Base-by-base conservation (phyloP, 2,329 filamentous ascomycete genomes). In the Xylogone sp. region DNA sequence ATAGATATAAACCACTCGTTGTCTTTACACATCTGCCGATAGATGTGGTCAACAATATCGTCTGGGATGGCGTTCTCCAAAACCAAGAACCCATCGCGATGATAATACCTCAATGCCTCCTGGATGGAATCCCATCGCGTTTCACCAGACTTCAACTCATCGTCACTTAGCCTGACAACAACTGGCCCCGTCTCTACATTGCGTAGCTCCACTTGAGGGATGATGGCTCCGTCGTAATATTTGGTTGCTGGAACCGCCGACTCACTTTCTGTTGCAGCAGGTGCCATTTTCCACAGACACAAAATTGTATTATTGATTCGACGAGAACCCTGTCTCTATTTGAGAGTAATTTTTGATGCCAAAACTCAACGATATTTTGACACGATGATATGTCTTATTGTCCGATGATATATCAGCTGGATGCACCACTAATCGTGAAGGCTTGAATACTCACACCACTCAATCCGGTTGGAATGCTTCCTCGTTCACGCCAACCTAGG, bases 41-140 rank as follows among this genome's bases (percentile, higher is more conserved):
- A 31, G 27, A 31, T 31, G 27, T 31, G 27, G 13, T 31, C 27
- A 8, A 31, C 27, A 13, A 31, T 31, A 31, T 31, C 27, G 8
- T 31, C 27, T 31, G 27, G 27, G n/a, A 83, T 68, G 3, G 74
- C 73, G 58, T 79, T 68, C 47, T 81, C 71, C 3, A 83, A 63
- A 0, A 84, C 75, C 1, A 84, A 77, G 1, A 83, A 64, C 0
- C 81, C 81, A 55, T 83, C 79, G 20, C 64, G 57, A 47, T 79
- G 72, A 31, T 31, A 31, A 31, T 31, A 31, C 27, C 27, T 31
- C 27, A 31, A 13, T 31, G 27, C 27, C 27, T 31, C 27, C 27
- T 31, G 27, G 13, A 31, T 31, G 13, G 13, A 31, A 31, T 31
- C 27, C 27, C 27, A 31, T 31, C 27, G 27, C 7, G 27, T 31